A percentile compares a stretch with the other conserved stretches of the same genome.
These are phyloP conservation scores for Carex sylvatica DNA, from an alignment of 202 grass and related monocot genomes.

Conservation along the genomic window DNA sequence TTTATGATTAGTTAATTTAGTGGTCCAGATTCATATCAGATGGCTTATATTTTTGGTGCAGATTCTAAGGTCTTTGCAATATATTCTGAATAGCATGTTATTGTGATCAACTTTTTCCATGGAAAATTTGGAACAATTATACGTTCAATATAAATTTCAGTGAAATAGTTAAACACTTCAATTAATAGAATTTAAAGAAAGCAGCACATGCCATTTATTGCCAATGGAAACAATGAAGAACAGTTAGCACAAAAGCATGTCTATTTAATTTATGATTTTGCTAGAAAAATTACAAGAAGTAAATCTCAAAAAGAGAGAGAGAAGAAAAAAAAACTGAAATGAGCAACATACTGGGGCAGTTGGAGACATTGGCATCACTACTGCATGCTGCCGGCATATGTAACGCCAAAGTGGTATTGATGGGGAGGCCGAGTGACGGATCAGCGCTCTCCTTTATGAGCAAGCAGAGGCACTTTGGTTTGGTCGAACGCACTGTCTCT, in stretches of 20 bases:
- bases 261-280: not conserved
- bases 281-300: not conserved
- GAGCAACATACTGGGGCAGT: slow-evolving; percentile 30
- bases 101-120: not conserved
- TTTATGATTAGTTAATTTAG: not conserved
- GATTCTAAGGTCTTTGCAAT: not conserved
- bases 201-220: not conserved
- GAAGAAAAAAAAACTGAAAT: not conserved
- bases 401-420: slow-evolving; percentile 38
- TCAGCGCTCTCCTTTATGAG: slow-evolving; percentile 33
- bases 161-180: not conserved
- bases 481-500: slow-evolving; percentile 22
- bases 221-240: not conserved
- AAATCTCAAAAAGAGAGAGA: not conserved
- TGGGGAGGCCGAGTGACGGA: slow-evolving; percentile 25
- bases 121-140: too few species aligned
- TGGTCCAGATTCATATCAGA: not conserved
- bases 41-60: not conserved
- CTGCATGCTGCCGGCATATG: slow-evolving; percentile 32
- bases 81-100: too few species aligned
- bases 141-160: not conserved
- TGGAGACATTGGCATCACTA: slow-evolving; percentile 37
- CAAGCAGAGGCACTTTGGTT: slow-evolving; percentile 40
- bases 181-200: not conserved
- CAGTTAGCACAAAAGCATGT: not conserved